These are phyloP conservation scores for Neofusicoccum umdonicola DNA, from an alignment of 2,329 filamentous ascomycete species.

Conservation along the genomic window DNA sequence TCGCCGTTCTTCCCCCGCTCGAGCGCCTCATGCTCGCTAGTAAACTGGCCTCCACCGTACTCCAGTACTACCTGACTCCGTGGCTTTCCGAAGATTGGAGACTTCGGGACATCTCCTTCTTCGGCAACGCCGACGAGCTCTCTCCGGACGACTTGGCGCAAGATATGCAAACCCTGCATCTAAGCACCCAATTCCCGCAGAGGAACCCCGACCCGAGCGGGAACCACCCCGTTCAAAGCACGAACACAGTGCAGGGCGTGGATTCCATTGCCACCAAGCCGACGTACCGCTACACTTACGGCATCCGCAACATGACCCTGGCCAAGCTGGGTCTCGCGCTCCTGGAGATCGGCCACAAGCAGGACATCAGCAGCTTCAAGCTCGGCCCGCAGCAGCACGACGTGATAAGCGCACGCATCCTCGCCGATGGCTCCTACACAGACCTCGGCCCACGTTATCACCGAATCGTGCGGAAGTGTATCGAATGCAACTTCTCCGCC, in stretches of 20 bases:
- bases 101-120: conserved; percentile 23
- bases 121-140: conserved; percentile 5
- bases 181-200: conserved; percentile 17
- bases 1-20: conserved; percentile 18
- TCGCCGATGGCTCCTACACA: background rate
- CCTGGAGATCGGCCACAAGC: conserved; percentile 28
- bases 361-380: conserved; percentile 23
- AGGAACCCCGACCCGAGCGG: background rate
- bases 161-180: conserved; percentile 23
- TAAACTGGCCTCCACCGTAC: conserved; percentile 21
- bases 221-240: too few relatives aligned
- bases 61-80: conserved; percentile 26
- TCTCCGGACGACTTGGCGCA: conserved; percentile 6
- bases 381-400: background rate
- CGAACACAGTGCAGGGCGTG: background rate
- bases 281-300: conserved; percentile 15
- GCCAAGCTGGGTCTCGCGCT: conserved; percentile 28
- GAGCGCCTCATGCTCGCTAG: conserved; percentile 25
- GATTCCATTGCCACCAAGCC: background rate
- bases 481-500: background rate
- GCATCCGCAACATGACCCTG: conserved; percentile 27
- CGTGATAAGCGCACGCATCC: background rate
- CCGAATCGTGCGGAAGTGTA: background rate
- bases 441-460: background rate
- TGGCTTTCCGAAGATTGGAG: conserved; percentile 25